Evolutionary conservation across 1,284 basidiomycete species (phyloP).

Genomic region (Cryptococcus deneoformans): DNA sequence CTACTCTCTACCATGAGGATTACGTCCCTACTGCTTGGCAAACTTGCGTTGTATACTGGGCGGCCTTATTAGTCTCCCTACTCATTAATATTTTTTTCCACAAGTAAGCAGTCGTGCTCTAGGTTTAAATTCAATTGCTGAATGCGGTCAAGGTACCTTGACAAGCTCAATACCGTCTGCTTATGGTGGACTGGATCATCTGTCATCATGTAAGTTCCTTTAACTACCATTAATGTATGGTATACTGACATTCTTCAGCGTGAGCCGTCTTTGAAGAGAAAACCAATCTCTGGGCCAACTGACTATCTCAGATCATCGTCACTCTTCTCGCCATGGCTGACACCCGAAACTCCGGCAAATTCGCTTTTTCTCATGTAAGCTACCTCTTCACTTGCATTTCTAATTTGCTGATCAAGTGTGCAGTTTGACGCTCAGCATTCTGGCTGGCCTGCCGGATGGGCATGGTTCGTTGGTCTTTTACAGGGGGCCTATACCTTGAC

Average conservation of each 20-base stretch:
- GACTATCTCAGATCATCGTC: conserved; percentile 43
- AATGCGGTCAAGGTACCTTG: conserved; percentile 31
- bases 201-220: conserved; percentile 44
- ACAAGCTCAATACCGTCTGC: conserved; percentile 47
- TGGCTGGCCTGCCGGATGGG: conserved; percentile 45
- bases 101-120: conserved; percentile 22
- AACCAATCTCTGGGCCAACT: background rate
- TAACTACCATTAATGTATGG: background rate
- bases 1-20: conserved; percentile 49
- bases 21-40: conserved; percentile 51
- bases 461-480: conserved; percentile 51
- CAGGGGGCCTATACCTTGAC: conserved; percentile 48
- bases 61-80: conserved; percentile 44
- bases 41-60: conserved; percentile 51
- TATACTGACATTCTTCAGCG: background rate
- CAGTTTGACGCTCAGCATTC: conserved; percentile 47
- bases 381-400: background rate
- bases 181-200: conserved; percentile 52
- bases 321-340: conserved; percentile 50
- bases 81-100: conserved; percentile 48
- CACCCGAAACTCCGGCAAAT: conserved; percentile 47
- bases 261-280: conserved; percentile 3
- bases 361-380: conserved; percentile 43
- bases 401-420: conserved; percentile 13
- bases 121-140: background rate